Base-by-base conservation (phyloP, 352 stramenopile species). In the Pythium biforme region DNA sequence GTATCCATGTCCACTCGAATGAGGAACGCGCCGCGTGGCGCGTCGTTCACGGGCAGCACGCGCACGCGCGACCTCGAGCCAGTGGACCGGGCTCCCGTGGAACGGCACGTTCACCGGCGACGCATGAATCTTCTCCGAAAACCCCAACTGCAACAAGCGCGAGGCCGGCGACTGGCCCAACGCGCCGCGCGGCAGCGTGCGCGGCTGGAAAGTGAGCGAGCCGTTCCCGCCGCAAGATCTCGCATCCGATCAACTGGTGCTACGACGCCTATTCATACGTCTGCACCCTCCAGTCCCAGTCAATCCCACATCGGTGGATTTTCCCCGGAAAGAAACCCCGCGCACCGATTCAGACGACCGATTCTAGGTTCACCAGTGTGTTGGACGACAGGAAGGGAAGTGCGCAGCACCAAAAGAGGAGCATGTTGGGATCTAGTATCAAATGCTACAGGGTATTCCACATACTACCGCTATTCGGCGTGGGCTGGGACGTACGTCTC, bases 201-300 rank as follows among this genome's bases (percentile, higher is more conserved):
- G 46, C 22, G 46, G 46, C 46, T 52, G 46, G 46, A 52, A 52
- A 17, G 46, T 52, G 8, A 34, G 23, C 23, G 46, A 52, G 26
- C 23, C 22, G 46, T 52, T 26, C 46, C 46, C 46, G 26, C 46
- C 46, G 9, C 23, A 52, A 23, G 23, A 52, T 23, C 46, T 52
- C 23, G 46, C 23, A 11, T 52, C 6, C 46, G 46, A 52, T 12
- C 4, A 52, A 15, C 6, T 33, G n/a, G 46, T n/a, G n/a, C n/a
- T n/a, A n/a, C n/a, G n/a, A n/a, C n/a, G n/a, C n/a, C n/a, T n/a
- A n/a, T n/a, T n/a, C n/a, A n/a, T n/a, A n/a, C n/a, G n/a, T n/a
- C n/a, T n/a, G n/a, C n/a, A n/a, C n/a, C n/a, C n/a, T n/a, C n/a
- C n/a, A n/a, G n/a, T n/a, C n/a, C n/a, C n/a, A n/a, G n/a, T n/a